Base-by-base conservation (phyloP, 345 rosid genomes). In the Camelina sativa region DNA sequence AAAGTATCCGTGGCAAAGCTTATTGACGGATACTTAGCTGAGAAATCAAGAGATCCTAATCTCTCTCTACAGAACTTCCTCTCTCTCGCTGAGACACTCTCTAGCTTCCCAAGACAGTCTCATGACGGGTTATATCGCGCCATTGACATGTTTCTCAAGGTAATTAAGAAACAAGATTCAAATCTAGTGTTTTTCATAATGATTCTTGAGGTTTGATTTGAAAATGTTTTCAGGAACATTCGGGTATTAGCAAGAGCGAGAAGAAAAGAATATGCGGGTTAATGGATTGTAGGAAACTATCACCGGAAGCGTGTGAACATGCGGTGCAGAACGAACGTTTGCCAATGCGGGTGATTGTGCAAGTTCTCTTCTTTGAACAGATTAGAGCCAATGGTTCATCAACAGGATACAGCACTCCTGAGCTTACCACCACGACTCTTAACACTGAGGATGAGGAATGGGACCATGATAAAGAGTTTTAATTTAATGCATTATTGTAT, bases 321-420 rank as follows among this genome's bases (percentile, higher is more conserved):
- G 98, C 91, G 0, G 89, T 90, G 30, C 97, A 90, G 72, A 90
- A 93, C 22, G 98, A 93, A 76, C 87, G 97, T 66, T 86, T 93
- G 48, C 96, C 96, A 0, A 78, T 91, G 63, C 79, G 96, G 1
- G 91, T 93, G 10, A 86, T 91, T 11, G 98, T 93, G 69, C 97
- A 93, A 79, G 89, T 87, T 51, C 98, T 92, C 66, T 93, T 93
- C 86, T 90, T 93, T n/a, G 97, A 93, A 76, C 96, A 88, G 75
- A 75, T 84, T 10, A 74, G 89, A 81, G 71, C 44, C 1, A 70
- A 86, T 91, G 61, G 89, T 85, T 1, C 95, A 89, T 60, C 95
- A 86, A 83, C 91, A 61, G 79, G 85, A 5, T 50, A 72, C 51
- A 77, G 67, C 48, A 56, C 80, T 65, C 80, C 73, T 23, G 80